phyloP scores from a whole-genome alignment of 306 rosid species.

The Begonia masoniana region DNA sequence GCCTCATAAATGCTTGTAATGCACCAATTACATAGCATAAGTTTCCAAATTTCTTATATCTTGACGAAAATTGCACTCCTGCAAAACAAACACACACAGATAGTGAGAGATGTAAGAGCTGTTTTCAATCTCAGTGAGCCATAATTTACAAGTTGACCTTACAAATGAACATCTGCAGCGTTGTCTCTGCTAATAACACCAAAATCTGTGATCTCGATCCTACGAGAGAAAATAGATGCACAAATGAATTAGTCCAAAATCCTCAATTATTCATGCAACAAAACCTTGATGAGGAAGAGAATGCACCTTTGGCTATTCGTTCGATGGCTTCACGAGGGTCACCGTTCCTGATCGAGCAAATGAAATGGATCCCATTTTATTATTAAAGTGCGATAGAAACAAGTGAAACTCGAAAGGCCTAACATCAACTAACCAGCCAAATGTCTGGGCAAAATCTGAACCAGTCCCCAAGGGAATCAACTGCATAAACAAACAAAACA shows the following conservation, averaged over 20 bases:
- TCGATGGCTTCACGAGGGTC: constrained; percentile 78
- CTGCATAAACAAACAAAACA: constrained; percentile 34
- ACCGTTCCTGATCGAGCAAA: constrained; percentile 49
- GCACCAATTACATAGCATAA: constrained; percentile 86
- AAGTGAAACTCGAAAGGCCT: constrained; percentile 1
- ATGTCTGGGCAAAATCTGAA: constrained; percentile 83
- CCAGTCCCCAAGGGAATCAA: constrained; percentile 94
- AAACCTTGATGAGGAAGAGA: not conserved
- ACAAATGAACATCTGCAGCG: constrained; percentile 91
- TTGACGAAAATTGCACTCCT: constrained; percentile 89
- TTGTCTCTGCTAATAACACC: constrained; percentile 55
- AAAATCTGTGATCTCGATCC: constrained; percentile 68
- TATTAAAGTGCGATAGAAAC: constrained; percentile 8
- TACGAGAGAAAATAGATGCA: constrained; percentile 9
- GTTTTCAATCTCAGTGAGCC: too few species aligned
- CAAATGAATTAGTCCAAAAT: too few species aligned
- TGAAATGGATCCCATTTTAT: constrained; percentile 10
- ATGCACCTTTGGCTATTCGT: constrained; percentile 57
- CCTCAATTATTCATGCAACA: too few species aligned
- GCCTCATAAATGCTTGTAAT: constrained; percentile 83
- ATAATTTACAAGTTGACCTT: constrained; percentile 31
- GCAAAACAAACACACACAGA: constrained; percentile 10
- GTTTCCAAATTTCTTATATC: constrained; percentile 75
- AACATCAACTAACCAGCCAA: constrained; percentile 58
- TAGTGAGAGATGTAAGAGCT: too few species aligned